Conservation (phyloP, 2,329 filamentous ascomycete species). For the Fusarium vanettenii region DNA sequence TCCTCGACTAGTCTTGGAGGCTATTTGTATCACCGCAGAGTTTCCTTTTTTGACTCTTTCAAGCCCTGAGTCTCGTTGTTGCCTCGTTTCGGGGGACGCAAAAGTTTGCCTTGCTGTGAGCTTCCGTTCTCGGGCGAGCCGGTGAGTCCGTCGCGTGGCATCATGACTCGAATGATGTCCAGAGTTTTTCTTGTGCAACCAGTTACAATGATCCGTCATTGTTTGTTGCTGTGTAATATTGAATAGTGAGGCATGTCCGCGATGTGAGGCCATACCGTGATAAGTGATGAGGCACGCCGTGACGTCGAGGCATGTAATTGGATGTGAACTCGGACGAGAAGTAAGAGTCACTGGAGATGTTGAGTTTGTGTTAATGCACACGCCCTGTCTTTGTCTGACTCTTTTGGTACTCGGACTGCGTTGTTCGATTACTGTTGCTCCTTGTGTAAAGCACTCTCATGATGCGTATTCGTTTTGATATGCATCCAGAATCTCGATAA, state of each 20-base stretch:
- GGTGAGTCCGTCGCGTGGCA: constrained; percentile 6
- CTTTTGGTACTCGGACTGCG: not conserved
- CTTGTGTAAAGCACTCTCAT: not conserved
- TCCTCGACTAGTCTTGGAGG: not conserved
- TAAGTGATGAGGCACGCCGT: not conserved
- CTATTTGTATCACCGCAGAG: not conserved
- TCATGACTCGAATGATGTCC: constrained; percentile 14
- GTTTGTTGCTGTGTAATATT: not conserved
- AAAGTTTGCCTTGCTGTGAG: constrained; percentile 9
- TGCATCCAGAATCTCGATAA: not conserved
- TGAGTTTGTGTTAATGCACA: not conserved
- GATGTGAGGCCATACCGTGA: not conserved
- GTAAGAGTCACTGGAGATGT: not conserved
- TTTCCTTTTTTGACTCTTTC: not conserved
- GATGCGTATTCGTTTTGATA: not conserved
- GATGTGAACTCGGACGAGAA: not conserved
- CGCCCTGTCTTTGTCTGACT: not conserved
- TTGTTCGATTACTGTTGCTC: not conserved
- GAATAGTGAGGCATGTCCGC: constrained; percentile 1
- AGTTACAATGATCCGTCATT: not conserved
- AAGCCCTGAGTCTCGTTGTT: not conserved
- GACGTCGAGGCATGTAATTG: not conserved
- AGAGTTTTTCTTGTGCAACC: not conserved
- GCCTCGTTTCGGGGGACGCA: not conserved
- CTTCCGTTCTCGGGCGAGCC: not conserved